Conservation (phyloP, 2,329 filamentous ascomycete genomes). For the Xylogone sp. region DNA sequence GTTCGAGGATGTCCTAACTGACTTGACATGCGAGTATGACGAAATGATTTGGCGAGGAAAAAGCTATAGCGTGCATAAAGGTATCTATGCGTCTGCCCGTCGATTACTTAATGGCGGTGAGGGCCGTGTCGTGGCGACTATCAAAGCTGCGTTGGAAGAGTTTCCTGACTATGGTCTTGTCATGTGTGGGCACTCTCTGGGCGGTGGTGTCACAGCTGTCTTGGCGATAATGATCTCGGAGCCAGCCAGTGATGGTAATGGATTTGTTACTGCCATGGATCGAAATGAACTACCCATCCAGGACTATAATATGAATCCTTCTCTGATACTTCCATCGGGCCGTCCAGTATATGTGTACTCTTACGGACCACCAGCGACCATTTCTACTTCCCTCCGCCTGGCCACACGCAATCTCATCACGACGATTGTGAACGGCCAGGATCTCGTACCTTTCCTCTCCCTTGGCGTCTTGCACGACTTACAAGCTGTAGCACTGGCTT, state of each 20-base stretch:
- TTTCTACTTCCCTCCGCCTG: constrained; percentile 65
- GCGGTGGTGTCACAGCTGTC: constrained; percentile 51
- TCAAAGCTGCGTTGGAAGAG: constrained; percentile 48
- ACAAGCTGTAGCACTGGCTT: constrained; percentile 66
- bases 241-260: constrained; percentile 37
- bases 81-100: constrained; percentile 51
- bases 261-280: constrained; percentile 44
- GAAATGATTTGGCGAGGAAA: constrained; percentile 44
- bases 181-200: constrained; percentile 51
- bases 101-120: constrained; percentile 46
- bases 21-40: constrained; percentile 55
- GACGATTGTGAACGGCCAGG: constrained; percentile 67
- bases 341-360: constrained; percentile 76
- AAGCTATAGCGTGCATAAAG: constrained; percentile 52
- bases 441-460: constrained; percentile 70
- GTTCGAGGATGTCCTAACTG: constrained; percentile 53
- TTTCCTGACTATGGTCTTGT: constrained; percentile 53
- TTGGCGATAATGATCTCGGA: constrained; percentile 51
- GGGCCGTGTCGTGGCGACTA: constrained; percentile 47
- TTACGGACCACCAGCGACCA: constrained; percentile 70
- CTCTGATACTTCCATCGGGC: constrained; percentile 57
- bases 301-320: constrained; percentile 13
- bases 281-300: constrained; percentile 14
- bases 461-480: constrained; percentile 72
- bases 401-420: constrained; percentile 73